Evolutionary conservation across 164 flowering plant genomes (phyloP).

Genomic region (Santalum album): DNA sequence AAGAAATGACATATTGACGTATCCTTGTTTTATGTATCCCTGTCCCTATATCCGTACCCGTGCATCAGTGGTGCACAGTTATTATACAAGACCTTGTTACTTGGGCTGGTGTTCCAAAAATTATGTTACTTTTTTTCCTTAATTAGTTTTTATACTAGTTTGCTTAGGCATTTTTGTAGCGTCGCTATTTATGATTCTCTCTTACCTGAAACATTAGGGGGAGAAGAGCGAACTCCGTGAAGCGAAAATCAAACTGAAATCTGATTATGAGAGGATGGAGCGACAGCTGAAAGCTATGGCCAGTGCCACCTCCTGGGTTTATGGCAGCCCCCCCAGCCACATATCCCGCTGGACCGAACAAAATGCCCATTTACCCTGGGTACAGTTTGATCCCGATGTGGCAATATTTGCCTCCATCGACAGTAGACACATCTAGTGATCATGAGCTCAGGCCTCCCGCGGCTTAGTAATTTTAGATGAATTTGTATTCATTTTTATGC

Average conservation of each 20-base stretch:
- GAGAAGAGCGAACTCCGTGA: slow-evolving; percentile 72
- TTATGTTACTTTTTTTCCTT: too few relatives aligned
- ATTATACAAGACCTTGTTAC: too few relatives aligned
- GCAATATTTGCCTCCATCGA: slow-evolving; percentile 59
- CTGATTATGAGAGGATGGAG: slow-evolving; percentile 65
- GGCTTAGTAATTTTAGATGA: slow-evolving; percentile 28
- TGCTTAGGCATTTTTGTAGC: not conserved
- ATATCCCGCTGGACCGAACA: slow-evolving; percentile 39
- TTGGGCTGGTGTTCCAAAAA: too few relatives aligned
- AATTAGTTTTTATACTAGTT: too few relatives aligned
- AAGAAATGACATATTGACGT: too few relatives aligned
- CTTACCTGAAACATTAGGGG: slow-evolving; percentile 25
- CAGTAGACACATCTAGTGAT: slow-evolving; percentile 61
- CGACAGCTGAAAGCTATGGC: slow-evolving; percentile 51
- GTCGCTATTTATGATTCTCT: not conserved
- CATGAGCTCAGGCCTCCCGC: slow-evolving; percentile 79
- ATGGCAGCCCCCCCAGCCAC: slow-evolving; percentile 43
- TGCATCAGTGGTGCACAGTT: too few relatives aligned
- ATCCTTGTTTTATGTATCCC: too few relatives aligned
- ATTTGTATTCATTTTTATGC: slow-evolving; percentile 4
- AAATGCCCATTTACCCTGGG: slow-evolving; percentile 57
- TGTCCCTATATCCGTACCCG: too few relatives aligned
- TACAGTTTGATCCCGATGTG: slow-evolving; percentile 69
- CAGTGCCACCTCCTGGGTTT: slow-evolving; percentile 30
- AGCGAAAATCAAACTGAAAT: slow-evolving; percentile 46